A percentile compares a stretch with the other conserved stretches of the same genome.
Conservation (phyloP, 805 yeast genomes). For the Starmerella khaoyaiensis region DNA sequence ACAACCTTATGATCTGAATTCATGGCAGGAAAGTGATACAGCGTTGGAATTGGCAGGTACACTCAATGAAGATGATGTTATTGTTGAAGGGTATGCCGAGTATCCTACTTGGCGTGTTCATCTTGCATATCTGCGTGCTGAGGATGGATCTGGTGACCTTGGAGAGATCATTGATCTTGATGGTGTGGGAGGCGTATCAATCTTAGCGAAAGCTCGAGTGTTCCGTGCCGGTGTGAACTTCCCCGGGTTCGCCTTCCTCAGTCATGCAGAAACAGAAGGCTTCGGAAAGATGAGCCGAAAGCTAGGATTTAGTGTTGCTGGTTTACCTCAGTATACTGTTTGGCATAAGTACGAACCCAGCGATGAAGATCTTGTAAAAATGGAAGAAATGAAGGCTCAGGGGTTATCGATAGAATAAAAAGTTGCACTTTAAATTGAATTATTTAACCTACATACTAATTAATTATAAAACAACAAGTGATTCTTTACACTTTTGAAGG, state of each 20-base stretch:
- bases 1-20: constrained; percentile 90
- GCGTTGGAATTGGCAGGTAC: constrained; percentile 37
- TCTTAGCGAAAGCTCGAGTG: constrained; percentile 70
- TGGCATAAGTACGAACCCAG: constrained; percentile 98
- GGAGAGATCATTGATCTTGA: constrained; percentile 82
- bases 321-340: constrained; percentile 86
- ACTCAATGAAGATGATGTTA: constrained; percentile 83
- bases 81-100: constrained; percentile 97
- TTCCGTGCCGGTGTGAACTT: constrained; percentile 81
- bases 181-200: constrained; percentile 95
- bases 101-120: constrained; percentile 98
- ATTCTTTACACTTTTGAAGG: no score
- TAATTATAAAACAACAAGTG: not conserved
- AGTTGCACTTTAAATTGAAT: not conserved
- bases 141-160: constrained; percentile 68
- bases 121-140: constrained; percentile 81
- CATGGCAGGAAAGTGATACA: constrained; percentile 83
- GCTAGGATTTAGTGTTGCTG: constrained; percentile 78
- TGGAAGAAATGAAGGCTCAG: constrained; percentile 29
- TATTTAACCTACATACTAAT: not conserved
- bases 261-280: constrained; percentile 95
- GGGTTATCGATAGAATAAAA: constrained; percentile 22
- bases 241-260: constrained; percentile 90
- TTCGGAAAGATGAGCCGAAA: constrained; percentile 78
- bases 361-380: constrained; percentile 69